Base-by-base conservation (phyloP, 495 filamentous ascomycete species). In the Endocarpon pusillum region DNA sequence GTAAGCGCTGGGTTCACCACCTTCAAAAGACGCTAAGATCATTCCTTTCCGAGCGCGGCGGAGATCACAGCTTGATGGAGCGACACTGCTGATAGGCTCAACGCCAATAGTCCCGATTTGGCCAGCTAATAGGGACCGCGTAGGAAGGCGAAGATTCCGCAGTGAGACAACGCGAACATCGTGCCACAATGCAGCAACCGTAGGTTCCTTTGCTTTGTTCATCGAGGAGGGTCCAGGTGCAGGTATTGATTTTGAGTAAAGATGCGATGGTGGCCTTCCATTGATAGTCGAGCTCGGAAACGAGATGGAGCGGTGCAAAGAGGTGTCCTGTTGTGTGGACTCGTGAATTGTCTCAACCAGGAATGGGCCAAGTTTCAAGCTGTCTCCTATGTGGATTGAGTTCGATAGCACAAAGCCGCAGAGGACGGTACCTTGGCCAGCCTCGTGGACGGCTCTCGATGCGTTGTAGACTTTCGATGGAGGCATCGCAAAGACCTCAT, bases 101-200 rank as follows among this genome's bases (percentile, higher is more conserved):
- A 94, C 58, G 2, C 86, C 87, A 18, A 97, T 71, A 2, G 84
- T 92, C 2, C 91, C 89, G 2, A 89, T 87, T 60, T 94, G 84
- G 33, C 81, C 89, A 10, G 71, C 66, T 11, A 69, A 59, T 1
- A 97, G 63, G 0, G 63, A 75, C 30, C 73, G 78, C 2, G 92
- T 82, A 0, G 89, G 81, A 3, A 94, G 61, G 12, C 91, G 71
- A 5, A 97, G 64, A 42, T 92, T 85, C 14, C 91, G 77, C 19
- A 94, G 73, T 39, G 84, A 93, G 31, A 81, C 68, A 31, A 94
- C 73, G 15, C 63, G 70, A n/a, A 82, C 77, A 12, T 58, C 63
- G 28, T 78, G 73, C 82, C 82, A 93, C 49, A 78, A 53, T 25
- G 52, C 49, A 32, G 57, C 52, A 4, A 38, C 35, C 11, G 46